Conservation (phyloP, 129 eudicot genomes). For the Centrapalus pauciflorus region DNA sequence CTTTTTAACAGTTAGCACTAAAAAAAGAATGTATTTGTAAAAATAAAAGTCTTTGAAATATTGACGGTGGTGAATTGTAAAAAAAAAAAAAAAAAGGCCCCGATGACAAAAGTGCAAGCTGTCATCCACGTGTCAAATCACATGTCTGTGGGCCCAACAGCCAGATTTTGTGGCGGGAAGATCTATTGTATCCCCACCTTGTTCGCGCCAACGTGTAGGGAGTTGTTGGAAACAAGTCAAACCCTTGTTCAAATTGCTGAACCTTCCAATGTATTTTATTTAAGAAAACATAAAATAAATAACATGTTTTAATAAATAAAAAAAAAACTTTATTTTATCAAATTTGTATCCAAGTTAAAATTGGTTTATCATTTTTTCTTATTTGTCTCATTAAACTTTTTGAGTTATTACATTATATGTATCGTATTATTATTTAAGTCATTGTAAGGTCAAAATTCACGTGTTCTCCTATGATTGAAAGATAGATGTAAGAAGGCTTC, state of each 20-base stretch:
- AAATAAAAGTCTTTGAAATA: not conserved
- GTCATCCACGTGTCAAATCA: slow-evolving; percentile 16
- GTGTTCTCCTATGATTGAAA: no score
- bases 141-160: not conserved
- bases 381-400: no score
- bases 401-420: no score
- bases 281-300: no score
- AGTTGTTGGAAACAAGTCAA: slow-evolving; percentile 5
- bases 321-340: no score
- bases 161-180: slow-evolving; percentile 36
- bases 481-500: no score
- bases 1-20: no score
- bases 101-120: not conserved
- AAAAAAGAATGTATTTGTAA: not conserved
- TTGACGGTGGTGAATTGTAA: not conserved
- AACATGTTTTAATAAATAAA: no score
- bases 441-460: no score
- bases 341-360: no score
- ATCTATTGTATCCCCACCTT: slow-evolving; percentile 25
- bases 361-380: no score
- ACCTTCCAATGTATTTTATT: not conserved
- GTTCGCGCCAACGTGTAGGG: slow-evolving; percentile 21
- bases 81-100: not conserved
- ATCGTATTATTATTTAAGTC: no score
- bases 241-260: slow-evolving; percentile 7